Percentiles rank a stretch among this genome's conserved stretches.
Evolutionary conservation across 2,329 filamentous ascomycete genomes (phyloP).

Genomic region (Curvularia hawaiiensis): DNA sequence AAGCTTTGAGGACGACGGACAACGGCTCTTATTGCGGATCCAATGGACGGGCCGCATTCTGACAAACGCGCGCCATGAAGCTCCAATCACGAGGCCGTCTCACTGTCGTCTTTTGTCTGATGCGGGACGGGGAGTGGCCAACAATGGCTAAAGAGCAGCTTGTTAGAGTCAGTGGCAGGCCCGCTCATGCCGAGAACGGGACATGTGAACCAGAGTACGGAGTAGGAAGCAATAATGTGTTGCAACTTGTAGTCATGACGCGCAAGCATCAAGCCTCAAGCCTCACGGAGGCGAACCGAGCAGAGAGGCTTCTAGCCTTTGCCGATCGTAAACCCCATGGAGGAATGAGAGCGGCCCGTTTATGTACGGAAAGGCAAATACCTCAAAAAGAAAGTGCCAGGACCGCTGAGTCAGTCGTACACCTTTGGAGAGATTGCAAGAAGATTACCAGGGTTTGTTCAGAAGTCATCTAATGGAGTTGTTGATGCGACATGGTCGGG

Average conservation of each 20-base stretch:
- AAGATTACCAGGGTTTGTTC: not conserved
- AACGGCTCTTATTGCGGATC: not conserved
- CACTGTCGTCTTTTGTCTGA: not conserved
- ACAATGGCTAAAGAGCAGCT: conserved; percentile 2
- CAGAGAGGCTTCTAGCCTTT: not conserved
- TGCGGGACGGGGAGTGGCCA: not conserved
- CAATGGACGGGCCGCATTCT: not conserved
- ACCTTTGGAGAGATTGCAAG: not conserved
- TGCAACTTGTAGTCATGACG: not conserved
- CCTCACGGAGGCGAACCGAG: not conserved
- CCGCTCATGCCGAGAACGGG: not conserved
- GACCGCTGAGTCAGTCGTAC: not conserved
- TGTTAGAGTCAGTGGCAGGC: conserved; percentile 1
- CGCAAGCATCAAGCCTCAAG: not conserved
- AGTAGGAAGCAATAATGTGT: not conserved
- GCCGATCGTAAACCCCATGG: not conserved
- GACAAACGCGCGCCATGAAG: not conserved
- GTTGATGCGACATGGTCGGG: not conserved
- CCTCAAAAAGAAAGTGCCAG: not conserved
- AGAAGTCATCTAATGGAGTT: not conserved
- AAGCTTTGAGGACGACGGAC: conserved; percentile 3
- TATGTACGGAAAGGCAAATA: not conserved
- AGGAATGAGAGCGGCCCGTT: not conserved
- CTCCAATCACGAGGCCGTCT: not conserved
- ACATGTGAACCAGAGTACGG: not conserved